A percentile compares a stretch with the other conserved stretches of the same genome.
Conservation (phyloP, 2,329 filamentous ascomycete genomes). For the Colletotrichum somersetense region DNA sequence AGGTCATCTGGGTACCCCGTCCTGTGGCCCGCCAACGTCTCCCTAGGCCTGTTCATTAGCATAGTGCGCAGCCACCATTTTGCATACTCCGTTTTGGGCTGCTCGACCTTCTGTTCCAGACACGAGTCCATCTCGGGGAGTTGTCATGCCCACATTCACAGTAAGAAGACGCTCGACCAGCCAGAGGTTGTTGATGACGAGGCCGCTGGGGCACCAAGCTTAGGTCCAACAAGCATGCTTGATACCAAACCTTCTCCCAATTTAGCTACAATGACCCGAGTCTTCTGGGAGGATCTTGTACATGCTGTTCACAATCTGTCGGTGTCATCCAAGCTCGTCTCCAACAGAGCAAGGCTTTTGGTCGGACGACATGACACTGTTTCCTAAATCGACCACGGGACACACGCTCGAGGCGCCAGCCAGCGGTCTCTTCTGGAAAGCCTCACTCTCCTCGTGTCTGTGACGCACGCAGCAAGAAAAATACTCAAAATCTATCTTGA, state of each 20-base stretch:
- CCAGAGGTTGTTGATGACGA: not conserved
- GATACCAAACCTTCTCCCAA: not conserved
- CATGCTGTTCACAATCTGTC: not conserved
- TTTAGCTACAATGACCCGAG: not conserved
- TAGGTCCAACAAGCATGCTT: not conserved
- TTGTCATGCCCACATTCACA: not conserved
- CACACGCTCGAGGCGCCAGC: not conserved
- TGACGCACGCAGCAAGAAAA: not conserved
- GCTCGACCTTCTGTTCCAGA: too few relatives aligned
- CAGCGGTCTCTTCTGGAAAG: not conserved
- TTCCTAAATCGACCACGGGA: not conserved
- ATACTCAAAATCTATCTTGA: not conserved
- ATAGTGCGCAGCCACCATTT: not conserved
- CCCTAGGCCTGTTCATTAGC: constrained; percentile 20
- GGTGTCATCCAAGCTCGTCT: constrained; percentile 25
- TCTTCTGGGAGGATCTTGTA: not conserved
- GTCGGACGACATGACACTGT: not conserved
- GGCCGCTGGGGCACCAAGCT: not conserved
- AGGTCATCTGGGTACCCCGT: not conserved
- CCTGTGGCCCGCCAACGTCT: not conserved
- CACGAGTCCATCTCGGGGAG: not conserved
- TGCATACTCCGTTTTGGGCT: too few relatives aligned
- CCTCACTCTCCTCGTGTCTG: not conserved
- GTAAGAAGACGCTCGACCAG: not conserved
- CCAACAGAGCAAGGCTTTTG: constrained; percentile 11